A percentile compares a stretch with the other conserved stretches of the same genome.
phyloP scores from a whole-genome alignment of 2,329 filamentous ascomycete genomes.

The Fusarium pseudoanthophilum region DNA sequence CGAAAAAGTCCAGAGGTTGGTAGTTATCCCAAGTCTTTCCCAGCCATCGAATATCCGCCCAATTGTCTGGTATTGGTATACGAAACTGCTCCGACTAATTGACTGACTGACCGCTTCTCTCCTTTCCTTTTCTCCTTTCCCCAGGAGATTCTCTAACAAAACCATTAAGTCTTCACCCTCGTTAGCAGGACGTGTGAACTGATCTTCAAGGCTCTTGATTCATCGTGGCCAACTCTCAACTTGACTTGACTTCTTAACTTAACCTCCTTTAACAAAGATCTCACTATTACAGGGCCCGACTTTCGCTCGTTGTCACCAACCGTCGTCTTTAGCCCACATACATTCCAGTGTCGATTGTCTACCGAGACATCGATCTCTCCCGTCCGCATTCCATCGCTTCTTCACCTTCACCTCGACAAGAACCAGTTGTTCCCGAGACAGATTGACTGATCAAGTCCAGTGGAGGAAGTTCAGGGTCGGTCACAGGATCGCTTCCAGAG shows the following conservation, averaged over 20 bases:
- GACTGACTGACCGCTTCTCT: slow-evolving; percentile 35
- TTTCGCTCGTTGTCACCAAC: slow-evolving; percentile 43
- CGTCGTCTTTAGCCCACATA: slow-evolving; percentile 29
- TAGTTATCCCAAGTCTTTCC: slow-evolving; percentile 35
- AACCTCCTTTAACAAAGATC: slow-evolving; percentile 30
- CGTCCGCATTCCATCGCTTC: slow-evolving; percentile 39
- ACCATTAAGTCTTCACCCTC: slow-evolving; percentile 39
- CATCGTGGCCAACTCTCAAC: slow-evolving; percentile 10
- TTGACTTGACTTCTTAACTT: slow-evolving; percentile 10
- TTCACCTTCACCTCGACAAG: slow-evolving; percentile 1
- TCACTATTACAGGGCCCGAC: slow-evolving; percentile 41
- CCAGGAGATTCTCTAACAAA: slow-evolving; percentile 32
- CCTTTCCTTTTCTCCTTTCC: slow-evolving; percentile 28
- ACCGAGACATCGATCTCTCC: slow-evolving; percentile 24
- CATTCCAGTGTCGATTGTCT: slow-evolving; percentile 39
- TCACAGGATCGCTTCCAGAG: slow-evolving; percentile 2
- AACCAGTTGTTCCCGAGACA: slow-evolving; percentile 34
- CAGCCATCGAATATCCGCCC: slow-evolving; percentile 42
- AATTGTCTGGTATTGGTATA: slow-evolving; percentile 29
- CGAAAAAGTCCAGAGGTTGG: slow-evolving; percentile 44
- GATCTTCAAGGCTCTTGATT: slow-evolving; percentile 32
- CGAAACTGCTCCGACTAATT: slow-evolving; percentile 26
- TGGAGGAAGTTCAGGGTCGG: slow-evolving; percentile 6
- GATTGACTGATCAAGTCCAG: slow-evolving; percentile 20
- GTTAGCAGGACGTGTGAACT: slow-evolving; percentile 41